These are phyloP conservation scores for Bryum argenteum DNA, from an alignment of 225 moss, liverwort and hornwort genomes.

Conservation along the genomic window DNA sequence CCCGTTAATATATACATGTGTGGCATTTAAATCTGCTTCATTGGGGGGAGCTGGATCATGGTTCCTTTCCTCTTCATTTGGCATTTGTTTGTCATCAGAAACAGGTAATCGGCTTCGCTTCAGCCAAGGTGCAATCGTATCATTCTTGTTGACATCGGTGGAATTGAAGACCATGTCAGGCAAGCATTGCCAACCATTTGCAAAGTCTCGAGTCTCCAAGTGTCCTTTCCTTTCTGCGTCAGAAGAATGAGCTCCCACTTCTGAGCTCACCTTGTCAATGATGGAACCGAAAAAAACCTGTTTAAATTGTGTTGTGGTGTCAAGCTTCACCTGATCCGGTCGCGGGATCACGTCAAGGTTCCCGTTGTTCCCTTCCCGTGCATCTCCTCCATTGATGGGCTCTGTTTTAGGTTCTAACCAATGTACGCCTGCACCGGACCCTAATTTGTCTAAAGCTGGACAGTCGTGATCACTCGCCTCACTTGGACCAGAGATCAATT, in stretches of 20 bases:
- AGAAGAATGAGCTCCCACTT: conserved; percentile 19
- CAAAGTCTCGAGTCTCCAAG: conserved; percentile 14
- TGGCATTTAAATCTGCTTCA: conserved; percentile 20
- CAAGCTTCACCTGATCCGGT: conserved; percentile 18
- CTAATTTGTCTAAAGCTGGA: conserved; percentile 5
- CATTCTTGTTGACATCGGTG: conserved; percentile 5
- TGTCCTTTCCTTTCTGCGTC: conserved; percentile 17
- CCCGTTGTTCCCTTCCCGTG: conserved; percentile 18
- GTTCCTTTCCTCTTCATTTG: conserved; percentile 11
- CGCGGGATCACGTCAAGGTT: conserved; percentile 17
- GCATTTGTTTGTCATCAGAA: conserved; percentile 12
- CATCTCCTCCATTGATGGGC: conserved; percentile 25
- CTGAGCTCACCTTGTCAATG: conserved; percentile 25
- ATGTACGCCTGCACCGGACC: conserved; percentile 22
- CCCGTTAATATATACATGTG: conserved; percentile 32
- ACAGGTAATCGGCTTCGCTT: conserved; percentile 2
- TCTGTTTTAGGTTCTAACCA: conserved; percentile 49
- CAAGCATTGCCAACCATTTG: conserved; percentile 23
- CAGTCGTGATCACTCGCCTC: conserved; percentile 20
- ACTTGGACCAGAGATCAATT: not conserved
- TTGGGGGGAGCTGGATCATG: not conserved
- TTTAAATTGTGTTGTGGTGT: conserved; percentile 26
- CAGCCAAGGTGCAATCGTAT: conserved; percentile 2
- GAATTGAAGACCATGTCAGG: conserved; percentile 25
- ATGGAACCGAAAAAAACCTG: conserved; percentile 41